These are phyloP conservation scores for Rosa lucieae DNA, from an alignment of 306 rosid genomes.

Conservation along the genomic window DNA sequence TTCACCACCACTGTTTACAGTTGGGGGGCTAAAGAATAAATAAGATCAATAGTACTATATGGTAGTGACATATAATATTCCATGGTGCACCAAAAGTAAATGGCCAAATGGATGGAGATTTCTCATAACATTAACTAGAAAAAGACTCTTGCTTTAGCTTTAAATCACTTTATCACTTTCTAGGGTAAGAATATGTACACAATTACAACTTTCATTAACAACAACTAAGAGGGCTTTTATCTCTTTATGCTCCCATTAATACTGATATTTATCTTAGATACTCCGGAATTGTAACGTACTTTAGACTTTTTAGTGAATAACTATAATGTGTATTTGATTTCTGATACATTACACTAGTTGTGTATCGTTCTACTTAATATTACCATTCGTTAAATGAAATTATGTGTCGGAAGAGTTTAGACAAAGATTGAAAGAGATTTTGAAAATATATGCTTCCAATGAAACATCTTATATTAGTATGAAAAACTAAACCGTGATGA, in stretches of 20 bases:
- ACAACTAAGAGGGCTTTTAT: slow-evolving; percentile 1
- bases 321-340: background rate
- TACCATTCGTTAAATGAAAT: background rate
- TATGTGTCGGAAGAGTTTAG: background rate
- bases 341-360: background rate
- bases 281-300: slow-evolving; percentile 45
- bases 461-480: background rate
- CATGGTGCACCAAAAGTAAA: slow-evolving; percentile 20
- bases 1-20: slow-evolving; percentile 10
- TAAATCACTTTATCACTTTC: background rate
- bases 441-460: background rate
- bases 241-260: slow-evolving; percentile 22
- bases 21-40: background rate
- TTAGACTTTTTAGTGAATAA: background rate
- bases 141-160: slow-evolving; percentile 9
- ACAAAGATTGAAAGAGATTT: background rate
- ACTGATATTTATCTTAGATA: slow-evolving; percentile 45
- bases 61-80: slow-evolving; percentile 14
- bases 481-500: slow-evolving; percentile 33
- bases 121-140: slow-evolving; percentile 31
- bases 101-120: slow-evolving; percentile 28
- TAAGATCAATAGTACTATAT: background rate
- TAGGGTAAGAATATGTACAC: slow-evolving; percentile 14
- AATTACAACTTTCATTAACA: slow-evolving; percentile 11
- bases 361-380: background rate